Conservation (phyloP, 176 grass and related monocot species). For the Juncus effusus region DNA sequence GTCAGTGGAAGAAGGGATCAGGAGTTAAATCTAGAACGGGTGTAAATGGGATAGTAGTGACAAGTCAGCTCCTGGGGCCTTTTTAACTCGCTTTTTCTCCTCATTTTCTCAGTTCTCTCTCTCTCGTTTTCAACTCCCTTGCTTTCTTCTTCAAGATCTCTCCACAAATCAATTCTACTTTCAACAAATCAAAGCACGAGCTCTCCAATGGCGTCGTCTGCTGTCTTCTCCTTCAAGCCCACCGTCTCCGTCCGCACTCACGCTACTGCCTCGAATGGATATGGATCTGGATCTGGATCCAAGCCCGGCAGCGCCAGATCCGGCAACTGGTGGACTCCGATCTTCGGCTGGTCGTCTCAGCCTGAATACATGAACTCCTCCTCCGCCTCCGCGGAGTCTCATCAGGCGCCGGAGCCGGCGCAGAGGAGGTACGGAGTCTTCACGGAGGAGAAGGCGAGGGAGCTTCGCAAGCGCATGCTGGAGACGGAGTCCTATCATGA, state of each 20-base stretch:
- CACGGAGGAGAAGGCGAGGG: conserved; percentile 90
- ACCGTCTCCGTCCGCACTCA: conserved; percentile 15
- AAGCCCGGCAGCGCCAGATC: conserved; percentile 3
- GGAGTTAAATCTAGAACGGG: too few relatives aligned
- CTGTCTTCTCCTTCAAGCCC: conserved; percentile 19
- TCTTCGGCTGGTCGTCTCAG: conserved; percentile 73
- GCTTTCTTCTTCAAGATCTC: neutral
- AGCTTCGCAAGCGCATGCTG: conserved; percentile 66
- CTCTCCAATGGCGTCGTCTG: conserved; percentile 27
- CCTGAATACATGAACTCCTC: conserved; percentile 76
- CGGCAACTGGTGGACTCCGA: conserved; percentile 80
- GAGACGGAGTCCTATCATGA: conserved; percentile 83
- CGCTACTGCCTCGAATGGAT: neutral
- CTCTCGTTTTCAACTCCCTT: too few relatives aligned
- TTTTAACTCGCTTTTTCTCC: too few relatives aligned
- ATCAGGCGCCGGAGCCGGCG: neutral
- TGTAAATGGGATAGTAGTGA: too few relatives aligned
- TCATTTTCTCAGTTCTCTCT: too few relatives aligned
- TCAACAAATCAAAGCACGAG: neutral
- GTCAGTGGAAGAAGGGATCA: neutral
- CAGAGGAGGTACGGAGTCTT: conserved; percentile 49
- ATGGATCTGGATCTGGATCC: conserved; percentile 12
- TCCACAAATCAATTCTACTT: neutral
- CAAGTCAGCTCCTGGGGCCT: too few relatives aligned
- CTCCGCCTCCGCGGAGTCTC: neutral